Percentiles rank a stretch among this genome's conserved stretches.
Conservation (phyloP, 495 filamentous ascomycete genomes). For the Trypethelium eluteriae region DNA sequence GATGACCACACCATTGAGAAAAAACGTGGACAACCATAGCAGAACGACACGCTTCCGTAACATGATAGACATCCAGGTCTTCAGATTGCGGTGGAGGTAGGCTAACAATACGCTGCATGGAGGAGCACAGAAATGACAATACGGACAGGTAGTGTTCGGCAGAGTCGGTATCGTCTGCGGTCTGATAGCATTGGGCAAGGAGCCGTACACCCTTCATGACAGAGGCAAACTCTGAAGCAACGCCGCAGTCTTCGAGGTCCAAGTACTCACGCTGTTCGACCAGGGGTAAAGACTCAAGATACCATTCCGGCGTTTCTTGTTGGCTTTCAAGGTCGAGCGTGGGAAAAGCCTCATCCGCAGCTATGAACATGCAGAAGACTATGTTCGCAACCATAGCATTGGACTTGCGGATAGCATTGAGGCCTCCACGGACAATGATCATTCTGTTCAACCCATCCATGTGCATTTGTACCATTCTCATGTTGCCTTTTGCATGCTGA, state of each 20-base stretch:
- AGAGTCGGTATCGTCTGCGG: neutral
- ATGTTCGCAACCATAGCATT: conserved; percentile 21
- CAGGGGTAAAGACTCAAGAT: neutral
- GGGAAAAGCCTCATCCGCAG: neutral
- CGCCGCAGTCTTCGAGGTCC: neutral
- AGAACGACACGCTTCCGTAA: neutral
- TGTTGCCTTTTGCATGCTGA: conserved; percentile 6
- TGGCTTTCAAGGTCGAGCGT: neutral
- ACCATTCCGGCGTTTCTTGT: neutral
- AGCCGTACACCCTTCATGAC: conserved; percentile 1
- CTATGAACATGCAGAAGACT: conserved; percentile 18
- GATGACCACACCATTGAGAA: conserved; percentile 6
- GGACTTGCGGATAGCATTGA: conserved; percentile 13
- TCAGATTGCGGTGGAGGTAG: neutral
- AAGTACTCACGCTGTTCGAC: conserved; percentile 5
- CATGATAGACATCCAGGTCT: neutral
- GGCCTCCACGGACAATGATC: conserved; percentile 19
- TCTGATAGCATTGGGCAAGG: neutral
- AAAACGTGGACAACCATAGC: conserved; percentile 5
- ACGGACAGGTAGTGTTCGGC: conserved; percentile 7
- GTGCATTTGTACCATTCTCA: conserved; percentile 14
- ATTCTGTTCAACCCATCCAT: conserved; percentile 18
- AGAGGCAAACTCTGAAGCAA: neutral
- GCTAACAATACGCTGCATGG: neutral
- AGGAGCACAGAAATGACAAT: neutral